Base-by-base conservation (phyloP, 140 eudicot species). In the Anethum foeniculum region DNA sequence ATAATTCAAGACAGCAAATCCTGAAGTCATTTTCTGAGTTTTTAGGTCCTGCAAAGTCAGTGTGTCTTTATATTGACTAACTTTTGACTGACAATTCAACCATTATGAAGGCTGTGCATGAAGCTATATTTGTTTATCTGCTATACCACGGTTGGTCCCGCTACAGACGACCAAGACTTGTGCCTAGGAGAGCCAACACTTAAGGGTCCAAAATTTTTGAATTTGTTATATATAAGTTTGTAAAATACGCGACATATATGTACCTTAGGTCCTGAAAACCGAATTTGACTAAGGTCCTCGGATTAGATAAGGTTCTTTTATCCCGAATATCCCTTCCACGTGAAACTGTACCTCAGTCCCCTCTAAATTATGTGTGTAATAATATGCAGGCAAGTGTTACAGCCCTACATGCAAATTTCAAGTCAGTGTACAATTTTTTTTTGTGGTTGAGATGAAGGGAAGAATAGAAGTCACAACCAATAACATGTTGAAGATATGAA, bases 401-500 rank as follows among this genome's bases (percentile, higher is more conserved):
- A n/a, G 25, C 2, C 10, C 25, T 52, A 52, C 25, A 52, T 19
- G 64, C 27, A 54, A 54, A 54, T 54, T 18, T 54, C 64, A 19
- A 54, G 27, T 54, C 64, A 19, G 64, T 54, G 38, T 34, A 34
- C 38, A 34, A 23, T 5, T 6, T 3, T 56, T 1, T 72, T 38
- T 38, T 39, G 77, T 44, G 56, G 77, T 11, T 44, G 77, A 74
- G 11, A 11, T 4, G 0, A n/a, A n/a, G 16, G 11, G 10, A 41
- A 28, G 41, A 19, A 11, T 43, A 6, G 6, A n/a, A 60, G 2
- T n/a, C 6, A 28, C 86, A 91, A 82, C 94, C 97, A 91, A 86
- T 86, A 83, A 84, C 82, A 88, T 81, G 85, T 81, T 82, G 34
- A 85, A 89, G 88, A 88, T 85, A n/a, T 6, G 80, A 84, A 84